Percentiles rank a stretch among this genome's conserved stretches.
Conservation (phyloP, 129 eudicot species). For the Artemisia annua region DNA sequence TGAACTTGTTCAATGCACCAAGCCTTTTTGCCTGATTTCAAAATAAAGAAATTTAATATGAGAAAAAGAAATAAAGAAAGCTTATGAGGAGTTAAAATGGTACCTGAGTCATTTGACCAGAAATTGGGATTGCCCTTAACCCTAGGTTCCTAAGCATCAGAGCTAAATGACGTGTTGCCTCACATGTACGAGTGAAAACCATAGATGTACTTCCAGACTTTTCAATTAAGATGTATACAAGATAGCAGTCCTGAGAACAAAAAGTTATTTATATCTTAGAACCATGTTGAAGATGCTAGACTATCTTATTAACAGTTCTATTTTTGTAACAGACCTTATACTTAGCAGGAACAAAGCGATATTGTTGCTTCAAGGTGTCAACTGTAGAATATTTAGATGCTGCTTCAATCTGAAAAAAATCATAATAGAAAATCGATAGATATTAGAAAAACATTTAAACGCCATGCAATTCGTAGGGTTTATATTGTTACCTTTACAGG, state of each 20-base stretch:
- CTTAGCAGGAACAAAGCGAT: conserved; percentile 77
- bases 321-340: conserved; percentile 52
- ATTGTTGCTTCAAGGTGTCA: conserved; percentile 84
- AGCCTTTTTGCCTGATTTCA: conserved; percentile 61
- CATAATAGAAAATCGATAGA: neutral
- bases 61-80: neutral
- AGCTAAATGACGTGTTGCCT: conserved; percentile 69
- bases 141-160: conserved; percentile 85
- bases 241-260: conserved; percentile 76
- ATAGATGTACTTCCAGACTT: conserved; percentile 74
- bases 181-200: conserved; percentile 97
- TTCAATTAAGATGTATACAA: conserved; percentile 69
- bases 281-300: neutral
- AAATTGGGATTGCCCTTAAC: conserved; percentile 77
- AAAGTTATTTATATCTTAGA: neutral
- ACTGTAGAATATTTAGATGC: conserved; percentile 86
- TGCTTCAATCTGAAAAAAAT: conserved; percentile 64
- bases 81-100: neutral
- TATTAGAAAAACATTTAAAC: neutral
- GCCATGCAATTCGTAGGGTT: neutral
- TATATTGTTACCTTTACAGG: conserved; percentile 69
- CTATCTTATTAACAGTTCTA: neutral
- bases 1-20: conserved; percentile 81
- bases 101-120: conserved; percentile 94
- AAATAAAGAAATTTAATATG: neutral